Percentiles rank a stretch among this genome's conserved stretches.
Evolutionary conservation across 1,284 basidiomycete genomes (phyloP).

Genomic region (Mycena citricolor): DNA sequence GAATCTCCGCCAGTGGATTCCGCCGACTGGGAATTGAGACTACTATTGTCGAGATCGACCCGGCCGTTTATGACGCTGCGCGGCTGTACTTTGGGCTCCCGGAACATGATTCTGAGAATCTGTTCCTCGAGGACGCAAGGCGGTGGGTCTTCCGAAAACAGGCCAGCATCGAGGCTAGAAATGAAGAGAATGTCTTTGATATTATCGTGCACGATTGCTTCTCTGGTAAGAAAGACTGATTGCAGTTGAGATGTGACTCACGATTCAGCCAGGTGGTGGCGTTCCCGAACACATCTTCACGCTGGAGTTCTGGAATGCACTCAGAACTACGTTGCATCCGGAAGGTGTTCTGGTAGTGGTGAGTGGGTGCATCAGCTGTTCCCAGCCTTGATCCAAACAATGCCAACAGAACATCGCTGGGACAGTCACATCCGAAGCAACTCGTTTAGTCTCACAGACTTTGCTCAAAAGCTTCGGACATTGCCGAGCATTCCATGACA

Average conservation of each 20-base stretch:
- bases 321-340: constrained; percentile 62
- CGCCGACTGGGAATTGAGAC: constrained; percentile 64
- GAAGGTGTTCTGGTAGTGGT: constrained; percentile 83
- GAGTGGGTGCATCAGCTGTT: constrained; percentile 31
- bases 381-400: neutral
- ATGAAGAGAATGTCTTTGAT: constrained; percentile 51
- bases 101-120: constrained; percentile 52
- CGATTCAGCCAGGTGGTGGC: constrained; percentile 88
- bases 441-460: constrained; percentile 69
- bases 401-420: constrained; percentile 55
- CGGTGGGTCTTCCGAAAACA: constrained; percentile 53
- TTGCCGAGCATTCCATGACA: constrained; percentile 83
- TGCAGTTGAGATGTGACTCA: constrained; percentile 85
- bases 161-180: constrained; percentile 31
- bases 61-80: constrained; percentile 83
- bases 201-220: constrained; percentile 90
- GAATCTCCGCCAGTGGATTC: constrained; percentile 76
- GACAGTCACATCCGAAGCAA: constrained; percentile 56
- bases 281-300: constrained; percentile 85
- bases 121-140: constrained; percentile 78
- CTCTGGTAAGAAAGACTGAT: constrained; percentile 72
- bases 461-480: constrained; percentile 64
- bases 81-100: constrained; percentile 74
- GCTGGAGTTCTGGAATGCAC: constrained; percentile 74
- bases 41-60: constrained; percentile 85